These are phyloP conservation scores for Colletotrichum lini DNA, from an alignment of 2,329 filamentous ascomycete species.

Conservation along the genomic window DNA sequence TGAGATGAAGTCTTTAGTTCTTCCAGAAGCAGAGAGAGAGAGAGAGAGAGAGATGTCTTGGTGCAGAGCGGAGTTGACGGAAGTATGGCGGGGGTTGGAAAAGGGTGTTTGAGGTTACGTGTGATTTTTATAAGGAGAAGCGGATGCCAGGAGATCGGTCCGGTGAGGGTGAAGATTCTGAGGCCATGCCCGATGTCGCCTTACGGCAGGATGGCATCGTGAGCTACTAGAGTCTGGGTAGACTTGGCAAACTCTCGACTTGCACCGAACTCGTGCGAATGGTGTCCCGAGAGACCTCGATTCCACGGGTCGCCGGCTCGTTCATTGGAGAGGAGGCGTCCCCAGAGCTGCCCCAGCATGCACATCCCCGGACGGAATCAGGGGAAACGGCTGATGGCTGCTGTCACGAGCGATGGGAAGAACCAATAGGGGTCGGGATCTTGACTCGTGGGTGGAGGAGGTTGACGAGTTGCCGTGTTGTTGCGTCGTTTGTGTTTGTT, in stretches of 20 bases:
- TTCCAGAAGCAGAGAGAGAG: too few relatives aligned
- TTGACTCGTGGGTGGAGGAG: conserved; percentile 31
- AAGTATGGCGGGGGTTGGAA: not conserved
- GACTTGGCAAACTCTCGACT: not conserved
- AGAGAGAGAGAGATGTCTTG: not conserved
- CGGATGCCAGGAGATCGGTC: not conserved
- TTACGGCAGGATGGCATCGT: not conserved
- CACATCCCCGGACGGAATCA: conserved; percentile 21
- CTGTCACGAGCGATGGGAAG: not conserved
- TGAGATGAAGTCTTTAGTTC: too few relatives aligned
- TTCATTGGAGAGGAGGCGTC: conserved; percentile 23
- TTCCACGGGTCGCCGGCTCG: not conserved
- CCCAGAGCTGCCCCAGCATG: not conserved
- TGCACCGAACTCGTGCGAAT: conserved; percentile 20
- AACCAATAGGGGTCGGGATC: not conserved
- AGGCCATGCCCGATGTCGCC: conserved; percentile 2
- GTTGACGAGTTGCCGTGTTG: conserved; percentile 3
- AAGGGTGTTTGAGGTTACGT: not conserved
- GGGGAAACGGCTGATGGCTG: not conserved
- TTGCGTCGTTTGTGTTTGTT: conserved; percentile 3
- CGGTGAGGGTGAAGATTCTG: not conserved
- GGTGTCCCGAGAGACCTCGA: conserved; percentile 6
- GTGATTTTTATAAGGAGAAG: not conserved
- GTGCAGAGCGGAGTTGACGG: not conserved
- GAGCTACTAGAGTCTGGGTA: not conserved